A percentile compares a stretch with the other conserved stretches of the same genome.
phyloP scores from a whole-genome alignment of 2,329 filamentous ascomycete species.

The Emericellopsis atlantica region DNA sequence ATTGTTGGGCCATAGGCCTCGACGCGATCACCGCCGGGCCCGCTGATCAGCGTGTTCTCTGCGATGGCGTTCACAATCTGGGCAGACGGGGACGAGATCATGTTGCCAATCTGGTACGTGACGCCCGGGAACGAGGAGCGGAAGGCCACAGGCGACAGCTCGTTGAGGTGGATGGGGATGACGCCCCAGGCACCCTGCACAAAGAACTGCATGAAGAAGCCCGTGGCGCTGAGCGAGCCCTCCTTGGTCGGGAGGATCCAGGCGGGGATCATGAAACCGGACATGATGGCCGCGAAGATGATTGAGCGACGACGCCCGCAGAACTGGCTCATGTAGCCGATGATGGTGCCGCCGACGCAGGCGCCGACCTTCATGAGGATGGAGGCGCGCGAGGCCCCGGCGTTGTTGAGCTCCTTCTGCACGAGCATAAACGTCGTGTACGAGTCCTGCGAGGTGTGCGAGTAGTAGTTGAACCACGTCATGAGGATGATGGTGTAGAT shows the following conservation, averaged over 20 bases:
- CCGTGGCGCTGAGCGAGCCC: conserved; percentile 44
- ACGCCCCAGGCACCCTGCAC: conserved; percentile 56
- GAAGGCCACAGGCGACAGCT: conserved; percentile 59
- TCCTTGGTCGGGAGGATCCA: conserved; percentile 57
- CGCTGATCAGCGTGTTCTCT: conserved; percentile 44
- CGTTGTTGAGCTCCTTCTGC: conserved; percentile 56
- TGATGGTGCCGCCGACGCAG: conserved; percentile 58
- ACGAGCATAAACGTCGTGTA: conserved; percentile 72
- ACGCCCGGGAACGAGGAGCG: conserved; percentile 59
- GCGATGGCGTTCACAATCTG: conserved; percentile 69
- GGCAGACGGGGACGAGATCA: conserved; percentile 58
- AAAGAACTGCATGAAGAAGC: conserved; percentile 60
- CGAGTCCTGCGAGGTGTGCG: conserved; percentile 68
- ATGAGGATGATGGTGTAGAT: conserved; percentile 68
- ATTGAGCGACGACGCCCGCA: conserved; percentile 61
- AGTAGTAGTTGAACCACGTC: conserved; percentile 67
- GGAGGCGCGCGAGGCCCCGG: conserved; percentile 56
- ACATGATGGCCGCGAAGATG: conserved; percentile 45
- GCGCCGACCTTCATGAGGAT: conserved; percentile 73
- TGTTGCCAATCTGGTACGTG: conserved; percentile 64
- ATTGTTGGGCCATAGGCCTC: conserved; percentile 65
- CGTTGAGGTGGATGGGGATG: conserved; percentile 62
- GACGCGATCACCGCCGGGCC: conserved; percentile 37
- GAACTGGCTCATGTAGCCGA: conserved; percentile 66
- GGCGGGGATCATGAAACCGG: conserved; percentile 51